A percentile compares a stretch with the other conserved stretches of the same genome.
phyloP scores from a whole-genome alignment of 2,329 filamentous ascomycete genomes.

The Oidium heveae region DNA sequence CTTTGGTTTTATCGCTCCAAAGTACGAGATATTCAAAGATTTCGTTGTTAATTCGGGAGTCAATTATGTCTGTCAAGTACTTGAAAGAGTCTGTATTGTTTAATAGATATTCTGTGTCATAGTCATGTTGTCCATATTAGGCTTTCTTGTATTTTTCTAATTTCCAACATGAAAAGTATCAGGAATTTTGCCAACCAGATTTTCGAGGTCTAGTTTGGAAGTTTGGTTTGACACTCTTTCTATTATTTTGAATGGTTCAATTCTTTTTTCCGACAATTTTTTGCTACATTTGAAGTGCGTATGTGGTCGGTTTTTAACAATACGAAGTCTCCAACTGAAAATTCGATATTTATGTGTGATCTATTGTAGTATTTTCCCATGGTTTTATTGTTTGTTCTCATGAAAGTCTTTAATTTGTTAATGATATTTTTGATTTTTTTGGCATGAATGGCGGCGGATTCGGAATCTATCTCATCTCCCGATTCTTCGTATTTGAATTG shows the following conservation, averaged over 20 bases:
- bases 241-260: too few species aligned
- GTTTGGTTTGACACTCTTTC: too few species aligned
- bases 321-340: too few species aligned
- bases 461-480: neutral
- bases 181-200: slow-evolving; percentile 1
- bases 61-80: neutral
- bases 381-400: neutral
- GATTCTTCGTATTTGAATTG: neutral
- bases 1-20: neutral
- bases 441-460: too few species aligned
- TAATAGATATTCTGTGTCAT: neutral
- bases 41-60: neutral
- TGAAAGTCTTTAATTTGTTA: neutral
- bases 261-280: neutral
- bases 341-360: too few species aligned
- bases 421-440: too few species aligned
- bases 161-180: slow-evolving; percentile 1
- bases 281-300: neutral
- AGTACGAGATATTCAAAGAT: neutral
- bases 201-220: slow-evolving; percentile 1
- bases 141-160: neutral
- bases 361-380: neutral
- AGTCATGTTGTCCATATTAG: neutral
- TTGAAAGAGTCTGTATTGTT: neutral
- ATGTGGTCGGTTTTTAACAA: neutral